Evolutionary conservation across 768 basidiomycete genomes (phyloP).

Genomic region (Pleurotus sapidus): DNA sequence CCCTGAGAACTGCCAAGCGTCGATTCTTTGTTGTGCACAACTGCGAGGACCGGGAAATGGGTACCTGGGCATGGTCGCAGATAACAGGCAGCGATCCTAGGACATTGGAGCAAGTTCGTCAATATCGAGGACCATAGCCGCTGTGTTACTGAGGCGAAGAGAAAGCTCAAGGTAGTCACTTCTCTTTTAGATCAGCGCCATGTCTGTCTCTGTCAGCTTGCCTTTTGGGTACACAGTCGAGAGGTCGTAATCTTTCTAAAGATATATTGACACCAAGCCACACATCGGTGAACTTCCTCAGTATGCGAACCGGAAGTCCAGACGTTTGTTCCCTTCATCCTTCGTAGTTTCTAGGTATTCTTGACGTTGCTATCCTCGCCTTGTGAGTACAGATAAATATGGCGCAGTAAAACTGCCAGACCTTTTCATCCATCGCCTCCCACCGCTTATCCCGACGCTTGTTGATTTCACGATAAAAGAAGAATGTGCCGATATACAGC

Average conservation of each 20-base stretch:
- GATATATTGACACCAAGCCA: too few species aligned
- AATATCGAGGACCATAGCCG: conserved; percentile 49
- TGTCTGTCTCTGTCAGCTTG: too few species aligned
- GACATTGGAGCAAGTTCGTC: conserved; percentile 73
- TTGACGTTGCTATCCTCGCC: conserved; percentile 40
- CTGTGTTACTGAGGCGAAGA: neutral
- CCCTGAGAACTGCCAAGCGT: conserved; percentile 46
- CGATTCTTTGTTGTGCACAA: neutral
- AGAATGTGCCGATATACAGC: conserved; percentile 48
- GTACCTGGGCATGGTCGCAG: too few species aligned
- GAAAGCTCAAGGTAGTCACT: neutral
- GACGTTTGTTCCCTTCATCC: conserved; percentile 54
- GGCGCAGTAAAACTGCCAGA: conserved; percentile 14
- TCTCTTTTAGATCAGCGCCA: too few species aligned
- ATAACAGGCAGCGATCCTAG: conserved; percentile 36
- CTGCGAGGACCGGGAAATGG: too few species aligned
- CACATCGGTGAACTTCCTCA: conserved; percentile 17
- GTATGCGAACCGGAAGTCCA: conserved; percentile 65
- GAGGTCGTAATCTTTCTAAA: neutral
- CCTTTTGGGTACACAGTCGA: too few species aligned
- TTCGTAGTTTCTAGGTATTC: conserved; percentile 60
- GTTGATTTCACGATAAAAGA: conserved; percentile 56
- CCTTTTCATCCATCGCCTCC: conserved; percentile 47
- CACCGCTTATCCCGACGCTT: conserved; percentile 45
- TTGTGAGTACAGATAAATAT: neutral